These are phyloP conservation scores for Neurospora crassa DNA, from an alignment of 2,329 filamentous ascomycete genomes.

Conservation along the genomic window DNA sequence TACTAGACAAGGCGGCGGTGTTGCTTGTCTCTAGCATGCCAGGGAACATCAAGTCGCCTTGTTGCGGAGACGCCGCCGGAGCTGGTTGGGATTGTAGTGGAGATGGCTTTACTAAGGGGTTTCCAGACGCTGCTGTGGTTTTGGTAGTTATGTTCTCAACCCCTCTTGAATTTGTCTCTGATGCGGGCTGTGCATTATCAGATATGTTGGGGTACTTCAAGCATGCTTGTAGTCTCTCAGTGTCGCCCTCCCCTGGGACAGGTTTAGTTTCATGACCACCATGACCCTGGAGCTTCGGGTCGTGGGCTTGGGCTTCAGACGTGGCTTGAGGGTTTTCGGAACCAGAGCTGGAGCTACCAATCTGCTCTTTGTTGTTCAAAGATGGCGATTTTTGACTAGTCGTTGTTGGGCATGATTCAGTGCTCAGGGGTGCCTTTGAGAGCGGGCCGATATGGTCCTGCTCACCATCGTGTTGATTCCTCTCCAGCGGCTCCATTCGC, in stretches of 20 bases:
- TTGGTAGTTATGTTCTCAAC: not conserved
- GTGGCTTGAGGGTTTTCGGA: not conserved
- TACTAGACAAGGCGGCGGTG: not conserved
- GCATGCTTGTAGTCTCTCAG: not conserved
- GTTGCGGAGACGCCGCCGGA: not conserved
- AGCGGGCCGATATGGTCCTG: not conserved
- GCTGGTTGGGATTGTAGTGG: not conserved
- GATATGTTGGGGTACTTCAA: not conserved
- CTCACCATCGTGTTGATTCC: not conserved
- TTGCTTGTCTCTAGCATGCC: not conserved
- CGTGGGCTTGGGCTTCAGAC: not conserved
- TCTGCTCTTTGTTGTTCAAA: not conserved
- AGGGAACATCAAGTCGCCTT: not conserved
- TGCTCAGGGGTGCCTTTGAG: not conserved
- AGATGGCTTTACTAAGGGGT: not conserved
- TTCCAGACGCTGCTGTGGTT: not conserved
- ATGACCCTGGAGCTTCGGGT: not conserved
- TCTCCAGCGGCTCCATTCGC: not conserved
- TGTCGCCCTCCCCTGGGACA: not conserved
- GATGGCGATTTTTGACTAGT: not conserved
- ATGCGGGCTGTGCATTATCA: not conserved
- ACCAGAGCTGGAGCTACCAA: not conserved
- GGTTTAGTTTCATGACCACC: not conserved
- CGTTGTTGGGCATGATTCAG: not conserved
- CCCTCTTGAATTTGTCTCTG: not conserved